These are phyloP conservation scores for Recurvomyces mirabilis DNA, from an alignment of 495 filamentous ascomycete species.

Conservation along the genomic window DNA sequence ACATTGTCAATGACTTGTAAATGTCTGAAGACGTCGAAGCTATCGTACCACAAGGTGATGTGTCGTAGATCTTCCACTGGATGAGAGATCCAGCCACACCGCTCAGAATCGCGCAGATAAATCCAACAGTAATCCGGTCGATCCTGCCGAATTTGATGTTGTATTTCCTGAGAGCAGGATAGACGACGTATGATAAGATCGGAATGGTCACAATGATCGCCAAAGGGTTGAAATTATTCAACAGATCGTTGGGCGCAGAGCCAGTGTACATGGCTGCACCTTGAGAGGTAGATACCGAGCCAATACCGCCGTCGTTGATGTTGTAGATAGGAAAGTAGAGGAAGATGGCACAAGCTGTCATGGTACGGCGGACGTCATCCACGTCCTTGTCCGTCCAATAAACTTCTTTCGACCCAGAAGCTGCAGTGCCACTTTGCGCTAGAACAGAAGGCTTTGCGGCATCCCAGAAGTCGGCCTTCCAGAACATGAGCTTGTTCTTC, in stretches of 20 bases:
- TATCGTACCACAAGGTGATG: constrained; percentile 42
- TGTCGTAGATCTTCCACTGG: constrained; percentile 59
- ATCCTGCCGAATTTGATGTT: constrained; percentile 60
- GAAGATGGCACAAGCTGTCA: constrained; percentile 44
- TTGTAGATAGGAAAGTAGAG: constrained; percentile 44
- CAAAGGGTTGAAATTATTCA: constrained; percentile 48
- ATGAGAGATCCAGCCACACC: constrained; percentile 57
- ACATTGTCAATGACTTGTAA: background rate
- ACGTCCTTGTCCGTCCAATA: constrained; percentile 23
- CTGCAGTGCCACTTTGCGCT: constrained; percentile 34
- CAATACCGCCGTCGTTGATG: constrained; percentile 41
- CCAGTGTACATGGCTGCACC: constrained; percentile 52
- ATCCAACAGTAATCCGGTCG: constrained; percentile 63
- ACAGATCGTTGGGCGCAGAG: constrained; percentile 47
- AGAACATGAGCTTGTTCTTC: constrained; percentile 46
- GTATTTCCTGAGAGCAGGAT: constrained; percentile 51
- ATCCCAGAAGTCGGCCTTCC: constrained; percentile 51
- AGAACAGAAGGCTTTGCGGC: constrained; percentile 52
- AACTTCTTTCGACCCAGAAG: background rate
- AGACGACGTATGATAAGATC: constrained; percentile 53
- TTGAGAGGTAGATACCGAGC: constrained; percentile 38
- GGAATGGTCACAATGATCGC: constrained; percentile 63
- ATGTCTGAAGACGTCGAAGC: too few species aligned
- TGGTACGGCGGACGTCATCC: constrained; percentile 26
- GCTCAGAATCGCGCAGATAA: constrained; percentile 51